Evolutionary conservation across 1,139 yeast species (phyloP).

Genomic region (Debaryomycetaceae sp.): DNA sequence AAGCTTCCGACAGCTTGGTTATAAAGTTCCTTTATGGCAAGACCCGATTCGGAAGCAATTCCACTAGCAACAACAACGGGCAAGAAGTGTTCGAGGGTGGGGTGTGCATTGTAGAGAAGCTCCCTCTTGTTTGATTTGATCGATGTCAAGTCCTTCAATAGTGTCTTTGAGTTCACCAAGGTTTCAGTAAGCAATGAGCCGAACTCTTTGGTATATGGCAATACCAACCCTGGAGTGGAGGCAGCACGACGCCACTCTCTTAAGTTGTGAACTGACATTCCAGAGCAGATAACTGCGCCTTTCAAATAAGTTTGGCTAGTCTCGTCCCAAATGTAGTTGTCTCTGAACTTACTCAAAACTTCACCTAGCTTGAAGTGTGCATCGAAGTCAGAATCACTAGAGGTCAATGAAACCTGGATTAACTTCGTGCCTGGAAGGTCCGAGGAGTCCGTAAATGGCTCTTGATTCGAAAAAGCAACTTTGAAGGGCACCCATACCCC

Average conservation of each 20-base stretch:
- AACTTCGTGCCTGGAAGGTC: constrained; percentile 49
- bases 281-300: constrained; percentile 59
- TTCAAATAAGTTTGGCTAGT: constrained; percentile 24
- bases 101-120: constrained; percentile 58
- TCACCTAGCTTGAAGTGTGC: constrained; percentile 56
- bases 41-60: constrained; percentile 34
- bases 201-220: constrained; percentile 53
- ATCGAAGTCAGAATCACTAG: constrained; percentile 42
- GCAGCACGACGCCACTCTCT: constrained; percentile 41
- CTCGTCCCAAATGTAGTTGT: constrained; percentile 35
- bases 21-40: constrained; percentile 43
- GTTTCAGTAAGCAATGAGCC: constrained; percentile 39
- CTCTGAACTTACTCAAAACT: constrained; percentile 48
- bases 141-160: constrained; percentile 26
- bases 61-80: constrained; percentile 72
- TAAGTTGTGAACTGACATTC: constrained; percentile 78
- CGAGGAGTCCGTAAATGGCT: constrained; percentile 25
- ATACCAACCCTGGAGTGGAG: constrained; percentile 16
- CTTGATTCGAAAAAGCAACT: constrained; percentile 57
- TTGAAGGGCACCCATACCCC: constrained; percentile 82
- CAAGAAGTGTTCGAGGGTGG: constrained; percentile 69
- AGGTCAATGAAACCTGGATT: constrained; percentile 63
- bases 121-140: constrained; percentile 25
- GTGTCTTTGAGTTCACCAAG: constrained; percentile 21
- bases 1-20: constrained; percentile 42